Conservation (phyloP, 2,329 filamentous ascomycete species). For the Alternaria solani region DNA sequence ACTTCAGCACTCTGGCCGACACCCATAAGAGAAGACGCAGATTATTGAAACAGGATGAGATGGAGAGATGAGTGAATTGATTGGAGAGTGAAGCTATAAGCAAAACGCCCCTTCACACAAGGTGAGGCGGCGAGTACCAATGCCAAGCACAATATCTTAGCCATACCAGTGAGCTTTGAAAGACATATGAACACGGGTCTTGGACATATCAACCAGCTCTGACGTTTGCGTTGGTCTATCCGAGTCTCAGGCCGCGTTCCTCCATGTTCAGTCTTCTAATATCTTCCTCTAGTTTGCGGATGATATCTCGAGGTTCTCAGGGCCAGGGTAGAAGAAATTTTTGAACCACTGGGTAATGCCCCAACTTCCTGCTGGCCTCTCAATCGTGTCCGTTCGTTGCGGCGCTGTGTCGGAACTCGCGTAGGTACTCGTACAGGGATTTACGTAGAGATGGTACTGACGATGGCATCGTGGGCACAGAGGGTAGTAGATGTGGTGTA, state of each 20-base stretch:
- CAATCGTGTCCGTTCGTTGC: background rate
- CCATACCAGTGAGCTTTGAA: no score
- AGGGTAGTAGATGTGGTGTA: background rate
- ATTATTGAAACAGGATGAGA: no score
- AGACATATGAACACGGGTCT: no score
- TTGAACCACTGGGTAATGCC: background rate
- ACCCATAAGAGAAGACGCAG: background rate
- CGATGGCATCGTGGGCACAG: background rate
- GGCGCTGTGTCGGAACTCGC: background rate
- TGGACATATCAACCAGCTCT: background rate
- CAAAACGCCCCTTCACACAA: no score
- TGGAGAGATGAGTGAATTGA: no score
- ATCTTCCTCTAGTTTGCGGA: background rate
- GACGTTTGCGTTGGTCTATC: no score
- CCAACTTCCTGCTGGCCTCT: background rate
- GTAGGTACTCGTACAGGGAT: background rate
- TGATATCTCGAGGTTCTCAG: background rate
- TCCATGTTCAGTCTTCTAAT: background rate
- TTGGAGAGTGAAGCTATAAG: no score
- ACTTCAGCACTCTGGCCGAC: background rate
- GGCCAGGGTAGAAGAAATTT: background rate
- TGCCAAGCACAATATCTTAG: no score
- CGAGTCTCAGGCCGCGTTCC: background rate
- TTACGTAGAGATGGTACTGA: background rate
- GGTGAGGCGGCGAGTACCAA: no score